These are phyloP conservation scores for Syncephalis fuscata DNA, from an alignment of 371 early-diverging fungal genomes.

Conservation along the genomic window DNA sequence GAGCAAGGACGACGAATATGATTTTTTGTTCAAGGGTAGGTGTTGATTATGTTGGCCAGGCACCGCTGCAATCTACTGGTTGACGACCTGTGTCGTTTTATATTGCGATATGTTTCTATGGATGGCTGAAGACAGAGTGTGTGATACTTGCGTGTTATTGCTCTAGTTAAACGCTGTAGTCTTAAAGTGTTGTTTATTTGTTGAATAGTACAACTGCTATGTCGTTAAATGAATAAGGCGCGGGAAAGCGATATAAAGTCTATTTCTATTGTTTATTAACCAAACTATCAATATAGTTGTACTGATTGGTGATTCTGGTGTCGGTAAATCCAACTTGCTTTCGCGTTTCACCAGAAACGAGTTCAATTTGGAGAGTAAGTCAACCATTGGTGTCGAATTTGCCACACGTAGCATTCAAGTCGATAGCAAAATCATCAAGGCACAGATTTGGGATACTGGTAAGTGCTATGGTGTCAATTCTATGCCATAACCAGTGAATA, in stretches of 20 bases:
- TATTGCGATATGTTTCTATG: too few relatives aligned
- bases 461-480: constrained; percentile 4
- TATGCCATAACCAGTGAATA: constrained; percentile 13
- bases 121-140: too few relatives aligned
- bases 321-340: constrained; percentile 99
- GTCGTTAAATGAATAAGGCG: background rate
- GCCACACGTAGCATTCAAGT: constrained; percentile 95
- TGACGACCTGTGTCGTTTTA: too few relatives aligned
- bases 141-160: too few relatives aligned
- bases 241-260: background rate
- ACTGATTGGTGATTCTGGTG: constrained; percentile 98
- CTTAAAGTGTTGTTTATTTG: background rate
- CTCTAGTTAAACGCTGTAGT: too few relatives aligned
- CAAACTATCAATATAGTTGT: constrained; percentile 52
- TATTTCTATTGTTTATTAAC: background rate
- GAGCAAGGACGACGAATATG: constrained; percentile 91
- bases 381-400: constrained; percentile 99
- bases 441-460: constrained; percentile 99
- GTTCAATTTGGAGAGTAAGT: constrained; percentile 94
- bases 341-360: constrained; percentile 95
- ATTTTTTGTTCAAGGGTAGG: constrained; percentile 85
- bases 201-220: background rate
- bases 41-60: background rate
- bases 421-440: constrained; percentile 94
- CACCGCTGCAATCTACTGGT: too few relatives aligned